These are phyloP conservation scores for Saturnispora quitensis DNA, from an alignment of 805 yeast genomes.

Conservation along the genomic window DNA sequence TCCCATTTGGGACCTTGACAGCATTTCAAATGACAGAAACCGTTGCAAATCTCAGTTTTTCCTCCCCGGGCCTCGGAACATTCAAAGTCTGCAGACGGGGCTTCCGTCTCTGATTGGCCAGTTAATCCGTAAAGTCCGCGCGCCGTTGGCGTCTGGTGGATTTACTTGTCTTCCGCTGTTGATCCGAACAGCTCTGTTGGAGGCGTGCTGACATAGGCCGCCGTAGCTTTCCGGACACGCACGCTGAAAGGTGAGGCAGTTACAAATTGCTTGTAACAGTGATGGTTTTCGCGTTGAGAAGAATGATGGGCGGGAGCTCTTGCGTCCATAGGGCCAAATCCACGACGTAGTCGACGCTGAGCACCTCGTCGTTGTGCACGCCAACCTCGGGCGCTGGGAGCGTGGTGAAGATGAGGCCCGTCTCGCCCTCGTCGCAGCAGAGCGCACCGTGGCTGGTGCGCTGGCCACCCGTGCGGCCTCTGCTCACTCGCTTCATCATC, in stretches of 20 bases:
- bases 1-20: not conserved
- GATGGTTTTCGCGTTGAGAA: constrained; percentile 86
- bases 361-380: constrained; percentile 60
- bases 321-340: constrained; percentile 74
- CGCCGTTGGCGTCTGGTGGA: not conserved
- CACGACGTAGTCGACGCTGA: constrained; percentile 65
- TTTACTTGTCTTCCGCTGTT: no score
- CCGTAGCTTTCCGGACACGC: no score
- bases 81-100: not conserved
- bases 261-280: constrained; percentile 81
- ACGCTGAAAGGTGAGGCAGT: no score
- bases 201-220: not conserved
- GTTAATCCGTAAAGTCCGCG: not conserved
- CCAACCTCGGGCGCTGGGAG: constrained; percentile 84
- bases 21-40: not conserved
- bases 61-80: not conserved
- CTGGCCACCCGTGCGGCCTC: not conserved
- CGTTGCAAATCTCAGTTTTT: not conserved
- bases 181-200: no score
- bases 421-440: not conserved
- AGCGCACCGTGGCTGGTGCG: not conserved
- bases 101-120: not conserved
- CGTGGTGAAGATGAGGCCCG: constrained; percentile 80
- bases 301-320: constrained; percentile 71
- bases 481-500: constrained; percentile 45